These are phyloP conservation scores for Microdochium bolleyi DNA, from an alignment of 2,329 filamentous ascomycete species.

Conservation along the genomic window DNA sequence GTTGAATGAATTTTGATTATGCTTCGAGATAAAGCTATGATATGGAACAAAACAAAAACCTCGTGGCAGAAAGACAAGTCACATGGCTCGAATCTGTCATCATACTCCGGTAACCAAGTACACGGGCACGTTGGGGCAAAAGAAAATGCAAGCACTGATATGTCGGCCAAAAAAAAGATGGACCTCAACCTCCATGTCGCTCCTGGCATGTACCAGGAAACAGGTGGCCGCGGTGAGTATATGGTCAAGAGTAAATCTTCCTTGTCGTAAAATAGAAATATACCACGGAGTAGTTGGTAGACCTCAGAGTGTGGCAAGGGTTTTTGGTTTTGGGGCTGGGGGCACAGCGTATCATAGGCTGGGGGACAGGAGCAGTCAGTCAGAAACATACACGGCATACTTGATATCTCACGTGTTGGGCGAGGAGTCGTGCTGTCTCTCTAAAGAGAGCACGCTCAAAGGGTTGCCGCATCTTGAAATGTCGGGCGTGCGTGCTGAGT, in stretches of 20 bases:
- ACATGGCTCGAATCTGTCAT: no score
- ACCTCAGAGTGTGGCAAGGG: constrained; percentile 80
- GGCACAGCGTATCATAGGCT: neutral
- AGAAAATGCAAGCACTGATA: constrained; percentile 8
- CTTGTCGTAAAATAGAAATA: constrained; percentile 78
- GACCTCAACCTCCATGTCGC: constrained; percentile 58
- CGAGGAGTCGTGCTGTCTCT: neutral
- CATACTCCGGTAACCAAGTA: no score
- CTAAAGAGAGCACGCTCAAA: neutral
- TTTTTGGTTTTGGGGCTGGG: constrained; percentile 2
- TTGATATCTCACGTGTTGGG: neutral
- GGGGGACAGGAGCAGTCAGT: neutral
- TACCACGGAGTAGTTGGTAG: constrained; percentile 59
- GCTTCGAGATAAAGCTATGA: no score
- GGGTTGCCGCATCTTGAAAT: neutral
- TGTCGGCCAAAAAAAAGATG: constrained; percentile 59
- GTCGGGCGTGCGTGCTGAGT: neutral
- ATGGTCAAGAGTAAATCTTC: constrained; percentile 53
- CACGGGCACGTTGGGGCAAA: no score
- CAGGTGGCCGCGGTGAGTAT: constrained; percentile 63
- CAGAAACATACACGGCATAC: neutral
- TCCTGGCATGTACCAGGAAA: constrained; percentile 1
- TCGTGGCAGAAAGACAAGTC: no score
- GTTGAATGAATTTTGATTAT: no score
- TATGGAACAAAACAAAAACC: no score